A percentile compares a stretch with the other conserved stretches of the same genome.
These are phyloP conservation scores for Castanea sativa DNA, from an alignment of 306 rosid genomes.

Conservation along the genomic window DNA sequence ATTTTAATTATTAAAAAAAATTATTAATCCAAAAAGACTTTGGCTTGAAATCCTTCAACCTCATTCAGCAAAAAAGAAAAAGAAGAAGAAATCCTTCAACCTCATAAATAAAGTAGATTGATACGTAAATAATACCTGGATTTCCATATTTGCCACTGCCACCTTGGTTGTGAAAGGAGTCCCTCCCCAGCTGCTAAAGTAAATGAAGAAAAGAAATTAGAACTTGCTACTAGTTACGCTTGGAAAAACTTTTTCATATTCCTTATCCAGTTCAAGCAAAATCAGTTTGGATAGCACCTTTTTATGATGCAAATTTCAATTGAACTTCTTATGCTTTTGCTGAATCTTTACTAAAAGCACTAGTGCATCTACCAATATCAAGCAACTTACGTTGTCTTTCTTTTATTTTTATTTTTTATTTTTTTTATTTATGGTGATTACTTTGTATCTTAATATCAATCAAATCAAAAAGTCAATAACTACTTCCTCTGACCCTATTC, in stretches of 20 bases:
- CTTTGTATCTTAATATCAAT: neutral
- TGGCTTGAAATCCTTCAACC: neutral
- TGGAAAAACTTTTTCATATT: neutral
- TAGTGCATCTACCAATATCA: neutral
- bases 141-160: conserved; percentile 21
- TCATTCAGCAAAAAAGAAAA: too few relatives aligned
- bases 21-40: neutral
- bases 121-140: conserved; percentile 14
- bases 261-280: neutral
- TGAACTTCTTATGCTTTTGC: neutral
- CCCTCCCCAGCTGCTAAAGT: conserved; percentile 35
- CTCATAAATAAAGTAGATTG: too few relatives aligned
- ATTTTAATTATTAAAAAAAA: too few relatives aligned
- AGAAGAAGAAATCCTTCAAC: too few relatives aligned
- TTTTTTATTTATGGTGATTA: neutral
- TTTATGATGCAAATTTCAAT: neutral
- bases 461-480: neutral
- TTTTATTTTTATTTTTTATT: too few relatives aligned
- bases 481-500: neutral
- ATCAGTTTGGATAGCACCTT: too few relatives aligned
- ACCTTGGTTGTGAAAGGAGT: conserved; percentile 1
- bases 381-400: neutral
- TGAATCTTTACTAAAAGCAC: neutral
- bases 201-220: neutral
- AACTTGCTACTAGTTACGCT: neutral